Conservation (phyloP, 2,329 filamentous ascomycete species). For the Venturia aucupariae region DNA sequence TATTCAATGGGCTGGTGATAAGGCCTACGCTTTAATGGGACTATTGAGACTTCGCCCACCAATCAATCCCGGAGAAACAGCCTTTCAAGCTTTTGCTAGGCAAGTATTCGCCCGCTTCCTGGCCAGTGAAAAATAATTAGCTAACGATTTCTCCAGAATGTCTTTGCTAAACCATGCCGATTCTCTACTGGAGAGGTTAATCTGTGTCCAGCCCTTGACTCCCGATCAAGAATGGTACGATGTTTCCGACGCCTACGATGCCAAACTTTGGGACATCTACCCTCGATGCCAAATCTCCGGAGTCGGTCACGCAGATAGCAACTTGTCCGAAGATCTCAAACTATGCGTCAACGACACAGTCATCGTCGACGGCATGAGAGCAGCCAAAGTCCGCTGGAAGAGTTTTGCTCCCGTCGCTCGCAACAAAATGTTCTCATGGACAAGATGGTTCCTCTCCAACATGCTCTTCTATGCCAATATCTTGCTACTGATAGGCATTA, state of each 20-base stretch:
- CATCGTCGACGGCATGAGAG: slow-evolving; percentile 34
- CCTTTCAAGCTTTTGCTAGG: slow-evolving; percentile 40
- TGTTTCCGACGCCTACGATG: slow-evolving; percentile 33
- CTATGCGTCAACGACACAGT: slow-evolving; percentile 28
- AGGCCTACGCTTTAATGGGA: slow-evolving; percentile 40
- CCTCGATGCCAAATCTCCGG: slow-evolving; percentile 34
- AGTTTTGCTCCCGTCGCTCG: slow-evolving; percentile 28
- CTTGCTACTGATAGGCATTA: slow-evolving; percentile 15
- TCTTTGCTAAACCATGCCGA: slow-evolving; percentile 39
- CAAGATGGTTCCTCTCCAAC: slow-evolving; percentile 20
- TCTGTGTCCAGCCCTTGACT: slow-evolving; percentile 32
- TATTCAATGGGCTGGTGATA: slow-evolving; percentile 31
- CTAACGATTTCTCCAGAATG: slow-evolving; percentile 21
- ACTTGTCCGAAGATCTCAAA: neutral
- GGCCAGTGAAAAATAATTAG: slow-evolving; percentile 4
- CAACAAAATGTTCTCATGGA: slow-evolving; percentile 22
- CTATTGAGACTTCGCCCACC: slow-evolving; percentile 32
- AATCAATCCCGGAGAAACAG: slow-evolving; percentile 31
- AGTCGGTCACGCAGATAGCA: slow-evolving; percentile 23
- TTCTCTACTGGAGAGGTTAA: slow-evolving; percentile 36
- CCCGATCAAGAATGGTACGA: slow-evolving; percentile 31
- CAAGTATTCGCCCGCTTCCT: neutral
- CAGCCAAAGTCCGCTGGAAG: slow-evolving; percentile 37
- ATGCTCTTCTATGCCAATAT: slow-evolving; percentile 13
- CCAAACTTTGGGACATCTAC: slow-evolving; percentile 38